These are phyloP conservation scores for Rosellinia necatrix DNA, from an alignment of 2,329 filamentous ascomycete species.

Conservation along the genomic window DNA sequence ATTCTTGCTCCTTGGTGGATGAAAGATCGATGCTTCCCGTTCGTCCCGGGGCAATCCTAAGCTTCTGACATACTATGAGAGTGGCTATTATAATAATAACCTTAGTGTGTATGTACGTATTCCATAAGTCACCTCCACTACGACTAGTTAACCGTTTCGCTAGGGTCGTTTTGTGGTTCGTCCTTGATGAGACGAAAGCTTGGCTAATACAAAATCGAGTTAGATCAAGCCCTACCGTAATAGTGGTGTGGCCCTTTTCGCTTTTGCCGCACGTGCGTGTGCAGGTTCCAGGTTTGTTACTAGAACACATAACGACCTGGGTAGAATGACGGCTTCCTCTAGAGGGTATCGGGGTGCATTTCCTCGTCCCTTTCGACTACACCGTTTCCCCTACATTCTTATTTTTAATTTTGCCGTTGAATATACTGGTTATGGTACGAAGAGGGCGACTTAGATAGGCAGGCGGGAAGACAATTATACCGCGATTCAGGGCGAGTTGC, in stretches of 20 bases:
- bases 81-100: too few relatives aligned
- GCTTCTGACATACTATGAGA: too few relatives aligned
- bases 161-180: constrained; percentile 13
- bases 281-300: constrained; percentile 21
- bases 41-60: constrained; percentile 4
- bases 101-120: too few relatives aligned
- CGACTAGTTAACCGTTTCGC: neutral
- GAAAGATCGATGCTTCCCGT: constrained; percentile 4
- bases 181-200: constrained; percentile 11
- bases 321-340: too few relatives aligned
- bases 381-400: neutral
- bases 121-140: neutral
- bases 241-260: constrained; percentile 18
- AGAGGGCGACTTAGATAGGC: neutral
- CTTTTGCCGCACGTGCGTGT: constrained; percentile 26
- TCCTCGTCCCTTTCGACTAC: neutral
- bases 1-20: neutral
- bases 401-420: neutral
- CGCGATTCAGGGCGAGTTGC: neutral
- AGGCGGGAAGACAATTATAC: neutral
- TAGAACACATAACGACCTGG: neutral
- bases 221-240: constrained; percentile 28
- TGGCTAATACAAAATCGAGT: constrained; percentile 20
- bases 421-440: neutral
- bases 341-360: too few relatives aligned